Evolutionary conservation across 1,284 basidiomycete genomes (phyloP).

Genomic region (Naganishia sp.): DNA sequence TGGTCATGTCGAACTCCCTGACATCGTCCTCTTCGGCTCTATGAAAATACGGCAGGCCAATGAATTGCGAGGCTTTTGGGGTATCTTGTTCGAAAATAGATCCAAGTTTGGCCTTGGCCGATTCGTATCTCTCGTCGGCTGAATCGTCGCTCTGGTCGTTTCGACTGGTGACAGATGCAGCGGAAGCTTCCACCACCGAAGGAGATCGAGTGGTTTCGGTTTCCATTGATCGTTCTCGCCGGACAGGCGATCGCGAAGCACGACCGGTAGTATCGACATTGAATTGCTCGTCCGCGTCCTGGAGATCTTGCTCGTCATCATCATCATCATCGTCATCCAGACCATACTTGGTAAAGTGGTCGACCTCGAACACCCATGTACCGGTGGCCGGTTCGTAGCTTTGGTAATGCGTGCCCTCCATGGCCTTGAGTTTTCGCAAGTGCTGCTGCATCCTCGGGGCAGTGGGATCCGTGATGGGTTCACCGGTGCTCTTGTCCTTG

Average conservation of each 20-base stretch:
- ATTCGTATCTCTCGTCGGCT: slow-evolving; percentile 29
- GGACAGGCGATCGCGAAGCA: slow-evolving; percentile 3
- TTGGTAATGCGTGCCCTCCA: slow-evolving; percentile 84
- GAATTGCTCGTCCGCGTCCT: slow-evolving; percentile 36
- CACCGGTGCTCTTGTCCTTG: slow-evolving; percentile 84
- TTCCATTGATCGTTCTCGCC: slow-evolving; percentile 11
- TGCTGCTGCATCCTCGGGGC: slow-evolving; percentile 75
- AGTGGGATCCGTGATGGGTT: slow-evolving; percentile 80
- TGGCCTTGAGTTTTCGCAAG: slow-evolving; percentile 77
- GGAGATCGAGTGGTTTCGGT: slow-evolving; percentile 19
- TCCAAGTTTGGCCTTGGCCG: slow-evolving; percentile 2
- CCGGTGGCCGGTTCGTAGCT: slow-evolving; percentile 77
- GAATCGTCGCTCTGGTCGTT: slow-evolving; percentile 23
- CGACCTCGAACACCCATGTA: slow-evolving; percentile 90
- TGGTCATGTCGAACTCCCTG: slow-evolving; percentile 60
- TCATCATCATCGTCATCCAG: slow-evolving; percentile 49
- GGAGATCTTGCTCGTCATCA: slow-evolving; percentile 41
- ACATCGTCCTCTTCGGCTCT: slow-evolving; percentile 69
- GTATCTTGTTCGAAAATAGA: slow-evolving; percentile 21
- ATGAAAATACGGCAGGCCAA: slow-evolving; percentile 52
- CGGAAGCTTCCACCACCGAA: slow-evolving; percentile 6
- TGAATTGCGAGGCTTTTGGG: slow-evolving; percentile 14
- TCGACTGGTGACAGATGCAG: slow-evolving; percentile 6
- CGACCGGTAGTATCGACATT: background rate
- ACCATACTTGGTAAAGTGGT: slow-evolving; percentile 70